phyloP scores from a whole-genome alignment of 2,329 filamentous ascomycete genomes.

The Paraphoma sp. region DNA sequence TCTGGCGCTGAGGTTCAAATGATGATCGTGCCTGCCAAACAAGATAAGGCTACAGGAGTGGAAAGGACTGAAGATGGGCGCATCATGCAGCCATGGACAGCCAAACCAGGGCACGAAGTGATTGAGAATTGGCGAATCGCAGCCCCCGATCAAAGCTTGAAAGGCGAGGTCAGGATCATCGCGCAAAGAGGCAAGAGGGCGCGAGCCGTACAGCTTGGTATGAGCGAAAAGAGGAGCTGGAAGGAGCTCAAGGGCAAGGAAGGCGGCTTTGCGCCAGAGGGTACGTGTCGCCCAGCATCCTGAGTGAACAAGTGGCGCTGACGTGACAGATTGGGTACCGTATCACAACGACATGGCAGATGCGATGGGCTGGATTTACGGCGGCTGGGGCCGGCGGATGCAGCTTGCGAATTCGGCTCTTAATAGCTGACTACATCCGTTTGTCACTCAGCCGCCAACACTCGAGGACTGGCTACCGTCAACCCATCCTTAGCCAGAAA shows the following conservation, averaged over 20 bases:
- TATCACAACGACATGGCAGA: constrained; percentile 46
- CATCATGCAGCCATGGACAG: constrained; percentile 36
- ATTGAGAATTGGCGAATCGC: constrained; percentile 35
- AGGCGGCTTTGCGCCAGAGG: constrained; percentile 33
- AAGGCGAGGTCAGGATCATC: constrained; percentile 41
- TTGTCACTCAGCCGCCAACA: constrained; percentile 2
- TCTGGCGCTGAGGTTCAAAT: constrained; percentile 42
- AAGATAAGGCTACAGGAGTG: constrained; percentile 17
- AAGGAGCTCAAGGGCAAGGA: constrained; percentile 37
- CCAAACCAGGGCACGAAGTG: constrained; percentile 38
- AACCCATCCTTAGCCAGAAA: background rate
- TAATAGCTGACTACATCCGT: constrained; percentile 17
- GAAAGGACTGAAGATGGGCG: constrained; percentile 22
- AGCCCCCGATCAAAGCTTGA: constrained; percentile 37
- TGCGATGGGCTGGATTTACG: constrained; percentile 45
- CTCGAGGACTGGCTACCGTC: constrained; percentile 2
- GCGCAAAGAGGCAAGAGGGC: constrained; percentile 38
- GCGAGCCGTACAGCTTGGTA: constrained; percentile 30
- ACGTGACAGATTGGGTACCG: constrained; percentile 36
- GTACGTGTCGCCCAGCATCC: constrained; percentile 18
- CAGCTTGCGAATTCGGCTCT: constrained; percentile 38
- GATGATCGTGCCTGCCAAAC: constrained; percentile 35
- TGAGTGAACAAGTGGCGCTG: constrained; percentile 1
- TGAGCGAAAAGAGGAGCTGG: constrained; percentile 37
- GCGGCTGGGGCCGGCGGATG: constrained; percentile 40